Evolutionary conservation across 768 basidiomycete genomes (phyloP).

Genomic region (Boletus rubescentipes): DNA sequence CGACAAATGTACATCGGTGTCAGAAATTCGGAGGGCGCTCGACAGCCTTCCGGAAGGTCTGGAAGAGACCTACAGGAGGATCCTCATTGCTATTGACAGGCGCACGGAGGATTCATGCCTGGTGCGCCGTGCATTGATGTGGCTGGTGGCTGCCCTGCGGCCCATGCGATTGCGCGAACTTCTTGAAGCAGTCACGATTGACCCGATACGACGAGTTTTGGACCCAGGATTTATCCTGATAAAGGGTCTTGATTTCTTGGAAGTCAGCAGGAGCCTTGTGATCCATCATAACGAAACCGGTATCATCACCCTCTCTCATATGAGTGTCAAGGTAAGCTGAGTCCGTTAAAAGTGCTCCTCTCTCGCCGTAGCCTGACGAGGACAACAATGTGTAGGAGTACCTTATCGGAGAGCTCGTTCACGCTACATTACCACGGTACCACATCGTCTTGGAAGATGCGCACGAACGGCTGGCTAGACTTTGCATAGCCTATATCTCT

Average conservation of each 20-base stretch:
- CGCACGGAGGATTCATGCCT: not conserved
- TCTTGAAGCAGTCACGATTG: slow-evolving; percentile 7
- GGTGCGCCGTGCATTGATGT: slow-evolving; percentile 10
- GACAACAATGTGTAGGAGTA: slow-evolving; percentile 6
- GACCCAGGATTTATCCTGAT: slow-evolving; percentile 1
- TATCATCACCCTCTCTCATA: slow-evolving; percentile 10
- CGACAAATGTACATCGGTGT: not conserved
- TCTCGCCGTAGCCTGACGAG: not conserved
- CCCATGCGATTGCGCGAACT: slow-evolving; percentile 12
- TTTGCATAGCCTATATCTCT: slow-evolving; percentile 9
- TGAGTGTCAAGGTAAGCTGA: slow-evolving; percentile 17
- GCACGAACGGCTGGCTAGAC: slow-evolving; percentile 4
- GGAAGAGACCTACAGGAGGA: slow-evolving; percentile 25
- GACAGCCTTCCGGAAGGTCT: slow-evolving; percentile 15
- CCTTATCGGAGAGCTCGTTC: slow-evolving; percentile 9
- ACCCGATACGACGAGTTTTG: not conserved
- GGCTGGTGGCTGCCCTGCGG: slow-evolving; percentile 10
- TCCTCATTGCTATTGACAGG: slow-evolving; percentile 12
- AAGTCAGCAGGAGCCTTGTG: slow-evolving; percentile 7
- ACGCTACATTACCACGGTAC: not conserved
- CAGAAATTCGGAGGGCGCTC: slow-evolving; percentile 2
- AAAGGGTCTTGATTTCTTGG: not conserved
- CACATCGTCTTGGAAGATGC: slow-evolving; percentile 11
- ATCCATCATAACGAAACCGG: slow-evolving; percentile 10
- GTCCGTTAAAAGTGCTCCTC: too few species aligned